phyloP scores from a whole-genome alignment of 805 yeast species.

The Saccharomycopsis amapae region DNA sequence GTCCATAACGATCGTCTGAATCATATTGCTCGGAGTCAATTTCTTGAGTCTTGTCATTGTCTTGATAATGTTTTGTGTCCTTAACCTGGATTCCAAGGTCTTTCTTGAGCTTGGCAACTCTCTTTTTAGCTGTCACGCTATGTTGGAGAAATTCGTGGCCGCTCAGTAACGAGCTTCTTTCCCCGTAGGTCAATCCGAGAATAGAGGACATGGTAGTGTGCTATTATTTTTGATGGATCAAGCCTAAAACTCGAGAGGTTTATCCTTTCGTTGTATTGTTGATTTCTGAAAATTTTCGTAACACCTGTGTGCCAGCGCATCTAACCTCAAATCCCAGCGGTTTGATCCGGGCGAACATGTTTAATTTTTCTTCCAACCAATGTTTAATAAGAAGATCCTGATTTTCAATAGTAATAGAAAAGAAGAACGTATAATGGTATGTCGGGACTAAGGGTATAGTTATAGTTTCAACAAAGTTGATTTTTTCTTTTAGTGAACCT shows the following conservation, averaged over 20 bases:
- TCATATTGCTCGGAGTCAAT: slow-evolving; percentile 45
- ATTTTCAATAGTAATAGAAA: too few species aligned
- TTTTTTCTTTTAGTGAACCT: too few species aligned
- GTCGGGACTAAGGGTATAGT: too few species aligned
- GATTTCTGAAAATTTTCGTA: too few species aligned
- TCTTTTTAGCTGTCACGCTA: slow-evolving; percentile 53
- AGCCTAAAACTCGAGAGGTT: too few species aligned
- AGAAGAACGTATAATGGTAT: too few species aligned
- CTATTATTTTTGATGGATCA: not conserved
- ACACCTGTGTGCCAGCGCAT: too few species aligned
- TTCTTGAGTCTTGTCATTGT: slow-evolving; percentile 39
- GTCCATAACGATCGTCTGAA: slow-evolving; percentile 45
- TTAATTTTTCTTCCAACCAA: too few species aligned
- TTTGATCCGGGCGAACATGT: too few species aligned
- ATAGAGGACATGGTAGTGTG: slow-evolving; percentile 9
- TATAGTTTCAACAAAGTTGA: too few species aligned
- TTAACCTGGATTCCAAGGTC: slow-evolving; percentile 54
- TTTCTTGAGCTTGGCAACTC: slow-evolving; percentile 57
- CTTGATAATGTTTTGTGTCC: slow-evolving; percentile 56
- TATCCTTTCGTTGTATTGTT: not conserved
- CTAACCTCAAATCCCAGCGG: too few species aligned
- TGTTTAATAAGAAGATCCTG: too few species aligned
- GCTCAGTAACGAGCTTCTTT: slow-evolving; percentile 57
- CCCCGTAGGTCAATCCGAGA: slow-evolving; percentile 33
- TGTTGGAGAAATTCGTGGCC: slow-evolving; percentile 65